Percentiles rank a stretch among this genome's conserved stretches.
phyloP scores from a whole-genome alignment of 441 rosid species.

The Macaranga tanarius region DNA sequence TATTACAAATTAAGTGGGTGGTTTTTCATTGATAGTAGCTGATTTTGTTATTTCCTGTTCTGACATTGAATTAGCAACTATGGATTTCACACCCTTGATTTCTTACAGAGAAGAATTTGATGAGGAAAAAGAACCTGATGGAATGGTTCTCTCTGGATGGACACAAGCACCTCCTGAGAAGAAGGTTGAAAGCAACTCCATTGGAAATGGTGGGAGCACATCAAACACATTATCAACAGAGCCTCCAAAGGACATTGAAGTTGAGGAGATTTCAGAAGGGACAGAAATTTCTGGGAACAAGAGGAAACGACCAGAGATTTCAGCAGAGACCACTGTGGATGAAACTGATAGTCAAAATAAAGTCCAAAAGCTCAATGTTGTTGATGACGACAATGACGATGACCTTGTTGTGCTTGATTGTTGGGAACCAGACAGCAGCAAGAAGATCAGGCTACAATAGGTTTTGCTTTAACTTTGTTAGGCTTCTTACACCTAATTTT shows the following conservation, averaged over 20 bases:
- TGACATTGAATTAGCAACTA: conserved; percentile 5
- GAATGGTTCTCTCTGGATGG: conserved; percentile 93
- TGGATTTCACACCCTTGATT: background rate
- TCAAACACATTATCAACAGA: conserved; percentile 31
- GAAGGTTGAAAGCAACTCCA: conserved; percentile 44
- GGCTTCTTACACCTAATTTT: conserved; percentile 43
- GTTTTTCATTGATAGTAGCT: background rate
- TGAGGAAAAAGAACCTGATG: conserved; percentile 96
- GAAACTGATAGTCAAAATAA: conserved; percentile 37
- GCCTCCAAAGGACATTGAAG: conserved; percentile 27
- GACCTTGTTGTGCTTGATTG: conserved; percentile 45
- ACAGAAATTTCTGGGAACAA: conserved; percentile 45
- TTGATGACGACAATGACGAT: conserved; percentile 49
- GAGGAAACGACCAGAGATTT: conserved; percentile 48
- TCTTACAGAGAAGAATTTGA: conserved; percentile 81
- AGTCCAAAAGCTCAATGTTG: conserved; percentile 55
- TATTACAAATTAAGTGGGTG: background rate
- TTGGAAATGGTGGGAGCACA: conserved; percentile 50
- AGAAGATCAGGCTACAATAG: conserved; percentile 57
- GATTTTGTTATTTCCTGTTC: background rate
- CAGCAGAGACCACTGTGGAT: conserved; percentile 18
- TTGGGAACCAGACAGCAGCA: conserved; percentile 34
- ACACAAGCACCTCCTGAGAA: conserved; percentile 48
- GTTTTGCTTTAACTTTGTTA: conserved; percentile 19
- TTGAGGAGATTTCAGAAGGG: conserved; percentile 39